Percentiles rank a stretch among this genome's conserved stretches.
These are phyloP conservation scores for Usnea hakonensis DNA, from an alignment of 495 filamentous ascomycete species.

Conservation along the genomic window DNA sequence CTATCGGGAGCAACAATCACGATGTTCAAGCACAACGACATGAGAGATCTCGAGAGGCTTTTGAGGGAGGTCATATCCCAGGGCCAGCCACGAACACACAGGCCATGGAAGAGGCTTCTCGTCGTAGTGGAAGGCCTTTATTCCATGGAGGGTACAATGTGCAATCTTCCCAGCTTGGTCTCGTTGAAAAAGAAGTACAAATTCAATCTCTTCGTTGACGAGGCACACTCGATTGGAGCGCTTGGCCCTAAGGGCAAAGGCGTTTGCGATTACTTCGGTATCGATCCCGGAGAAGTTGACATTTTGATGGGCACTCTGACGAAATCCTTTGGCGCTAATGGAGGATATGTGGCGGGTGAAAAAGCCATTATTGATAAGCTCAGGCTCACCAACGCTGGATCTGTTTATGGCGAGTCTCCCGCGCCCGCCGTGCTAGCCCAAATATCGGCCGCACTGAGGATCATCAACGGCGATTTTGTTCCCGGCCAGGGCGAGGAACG, in stretches of 20 bases:
- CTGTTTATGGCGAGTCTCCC: conserved; percentile 80
- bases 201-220: conserved; percentile 90
- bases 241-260: conserved; percentile 81
- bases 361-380: conserved; percentile 90
- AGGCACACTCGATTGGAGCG: conserved; percentile 94
- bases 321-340: conserved; percentile 97
- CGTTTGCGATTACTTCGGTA: conserved; percentile 93
- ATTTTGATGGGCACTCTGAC: conserved; percentile 97
- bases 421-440: conserved; percentile 81
- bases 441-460: conserved; percentile 71
- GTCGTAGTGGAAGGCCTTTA: conserved; percentile 96
- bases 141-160: conserved; percentile 99
- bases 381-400: conserved; percentile 73
- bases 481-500: conserved; percentile 95
- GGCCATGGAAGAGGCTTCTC: conserved; percentile 97
- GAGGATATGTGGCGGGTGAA: conserved; percentile 88
- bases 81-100: conserved; percentile 91
- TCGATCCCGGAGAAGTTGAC: conserved; percentile 82
- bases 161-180: conserved; percentile 81
- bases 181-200: conserved; percentile 89
- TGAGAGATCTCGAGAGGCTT: conserved; percentile 72
- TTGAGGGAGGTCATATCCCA: conserved; percentile 89
- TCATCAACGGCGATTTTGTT: conserved; percentile 79
- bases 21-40: conserved; percentile 97
- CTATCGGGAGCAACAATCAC: conserved; percentile 88